Base-by-base conservation (phyloP, 306 rosid species). In the Prunus campanulata region DNA sequence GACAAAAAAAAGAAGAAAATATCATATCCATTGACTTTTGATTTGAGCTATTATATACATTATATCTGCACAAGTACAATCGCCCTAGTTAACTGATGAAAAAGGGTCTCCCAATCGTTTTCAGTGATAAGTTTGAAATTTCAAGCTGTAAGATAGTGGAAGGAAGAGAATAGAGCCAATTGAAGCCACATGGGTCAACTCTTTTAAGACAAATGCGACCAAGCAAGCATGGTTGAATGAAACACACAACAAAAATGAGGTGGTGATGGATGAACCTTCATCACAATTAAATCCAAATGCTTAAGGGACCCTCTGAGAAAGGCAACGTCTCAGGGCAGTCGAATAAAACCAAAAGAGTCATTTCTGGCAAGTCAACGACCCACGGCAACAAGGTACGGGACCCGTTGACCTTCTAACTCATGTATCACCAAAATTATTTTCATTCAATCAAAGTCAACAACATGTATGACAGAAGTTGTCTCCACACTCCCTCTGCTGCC, bases 281-380 rank as follows among this genome's bases (percentile, higher is more conserved):
- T 3, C 62, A 20, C 57, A 52, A 18, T 35, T 35, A 35, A 35
- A 51, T 51, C 19, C 19, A 16, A 51, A 56, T 6, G 61, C 7
- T 5, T 6, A 11, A 11, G 77, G 80, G 91, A 68, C 88, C 93
- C 84, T 81, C 79, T 15, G 71, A 79, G 50, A 56, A 78, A 77
- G 87, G 82, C 81, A 52, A 14, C 32, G 57, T 85, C 76, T 67
- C 32, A 14, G 35, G 4, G 65, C 65, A 24, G 65, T 30, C 65
- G 35, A 46, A 73, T 32, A 71, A 32, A 7, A 27, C 67, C 39
- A 78, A 67, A 72, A 59, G 61, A 25, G 65, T 60, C 9, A 25
- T 60, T 60, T 11, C 65, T 60, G 65, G 19, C 65, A 60, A 60
- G 65, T 25, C 65, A 25, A 60, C 35, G 2, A 11, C 65, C 32